Base-by-base conservation (phyloP, 192 early-diverging fungal species). In the Backusella australiensis region DNA sequence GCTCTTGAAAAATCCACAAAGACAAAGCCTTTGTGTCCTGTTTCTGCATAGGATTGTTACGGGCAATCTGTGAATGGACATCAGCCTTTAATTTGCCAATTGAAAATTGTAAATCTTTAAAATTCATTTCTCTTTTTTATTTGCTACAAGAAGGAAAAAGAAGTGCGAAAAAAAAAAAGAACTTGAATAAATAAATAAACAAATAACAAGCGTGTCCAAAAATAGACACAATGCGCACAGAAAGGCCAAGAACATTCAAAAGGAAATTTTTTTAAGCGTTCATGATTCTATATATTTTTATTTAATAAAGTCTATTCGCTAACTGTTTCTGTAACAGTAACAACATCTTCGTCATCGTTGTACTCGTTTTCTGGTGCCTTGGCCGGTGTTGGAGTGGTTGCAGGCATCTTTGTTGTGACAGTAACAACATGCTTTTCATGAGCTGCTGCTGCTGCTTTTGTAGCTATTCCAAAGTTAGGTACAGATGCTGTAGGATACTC, bases 31-130 rank as follows among this genome's bases (percentile, higher is more conserved):
- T 76, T 9, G 78, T 83, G 29, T 83, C 78, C n/a, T 79, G 73
- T 26, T 77, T 77, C 35, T 77, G 75, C 21, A 77, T 38, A 34
- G 78, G 82, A 46, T 83, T 80, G n/a, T 74, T 80, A 15, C 68
- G 72, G 32, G 72, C 82, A n/a, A 79, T 65, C 21, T 80, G 75
- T 1, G 71, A 36, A 34, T 65, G 76, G 12, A 83, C 72, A 67
- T 83, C 78, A 2, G 77, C 69, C 2, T 72, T 79, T 17, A 79
- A 69, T 56, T 75, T 76, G 53, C 78, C 75, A 29, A 83, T 29
- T 4, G 65, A 69, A 35, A 73, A 77, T 69, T 79, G 75, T 15
- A 83, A 66, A 67, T 83, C 78, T 71, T 77, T 83, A 44, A 83
- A 79, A 46, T 68, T 75, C 76, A 77, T 81, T 59, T 59, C 23